Conservation (phyloP, 345 rosid genomes). For the Rhodamnia rubescens region DNA sequence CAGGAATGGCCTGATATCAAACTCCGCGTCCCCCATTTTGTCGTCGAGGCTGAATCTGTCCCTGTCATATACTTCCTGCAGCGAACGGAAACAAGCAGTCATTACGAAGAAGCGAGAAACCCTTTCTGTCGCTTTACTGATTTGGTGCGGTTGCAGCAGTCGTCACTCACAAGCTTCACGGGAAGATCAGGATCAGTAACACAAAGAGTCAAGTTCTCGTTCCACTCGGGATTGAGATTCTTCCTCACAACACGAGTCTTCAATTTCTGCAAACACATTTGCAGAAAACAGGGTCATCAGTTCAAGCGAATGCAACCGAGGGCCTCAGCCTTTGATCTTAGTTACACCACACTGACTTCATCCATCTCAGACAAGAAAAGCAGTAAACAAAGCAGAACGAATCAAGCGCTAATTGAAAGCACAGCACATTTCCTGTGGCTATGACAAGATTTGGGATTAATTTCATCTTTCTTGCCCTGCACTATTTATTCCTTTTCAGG, state of each 20-base stretch:
- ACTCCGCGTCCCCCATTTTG: conserved; percentile 86
- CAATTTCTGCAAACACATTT: conserved; percentile 3
- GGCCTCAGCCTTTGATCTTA: not conserved
- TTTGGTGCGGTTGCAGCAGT: not conserved
- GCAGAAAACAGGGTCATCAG: not conserved
- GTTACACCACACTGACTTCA: not conserved
- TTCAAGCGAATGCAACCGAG: not conserved
- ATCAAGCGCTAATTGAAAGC: not conserved
- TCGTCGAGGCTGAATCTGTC: conserved; percentile 62
- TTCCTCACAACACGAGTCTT: conserved; percentile 9
- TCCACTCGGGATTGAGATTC: conserved; percentile 8
- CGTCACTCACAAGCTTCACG: conserved; percentile 7
- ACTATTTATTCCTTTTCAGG: not conserved
- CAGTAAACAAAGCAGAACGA: not conserved
- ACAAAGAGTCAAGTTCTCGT: conserved; percentile 3
- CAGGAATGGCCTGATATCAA: conserved; percentile 34
- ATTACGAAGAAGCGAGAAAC: not conserved
- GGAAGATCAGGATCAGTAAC: conserved; percentile 1
- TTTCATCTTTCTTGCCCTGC: not conserved
- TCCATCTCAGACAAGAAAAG: not conserved
- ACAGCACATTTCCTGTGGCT: not conserved
- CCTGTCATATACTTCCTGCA: conserved; percentile 60
- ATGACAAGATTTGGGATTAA: not conserved
- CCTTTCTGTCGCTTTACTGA: not conserved
- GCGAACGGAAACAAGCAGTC: not conserved